Evolutionary conservation across 768 basidiomycete genomes (phyloP), one percentile per base, ranked within the genome.

Genomic region (Russula foetens): DNA sequence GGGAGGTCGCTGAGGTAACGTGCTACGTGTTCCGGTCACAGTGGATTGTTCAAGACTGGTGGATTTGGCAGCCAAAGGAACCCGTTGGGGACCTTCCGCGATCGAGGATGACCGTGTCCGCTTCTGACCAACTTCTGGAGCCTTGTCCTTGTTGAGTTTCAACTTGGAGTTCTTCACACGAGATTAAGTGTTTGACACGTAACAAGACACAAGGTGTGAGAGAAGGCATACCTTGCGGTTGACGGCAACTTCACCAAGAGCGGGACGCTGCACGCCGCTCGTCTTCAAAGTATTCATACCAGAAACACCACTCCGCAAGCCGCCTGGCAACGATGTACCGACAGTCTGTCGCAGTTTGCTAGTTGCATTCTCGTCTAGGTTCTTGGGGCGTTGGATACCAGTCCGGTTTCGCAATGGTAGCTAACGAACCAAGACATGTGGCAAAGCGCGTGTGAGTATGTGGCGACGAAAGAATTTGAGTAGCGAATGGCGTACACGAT

Each of bases 181-280:
- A 24, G 58, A 57, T 9, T 63, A 49, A 57, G 50, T 23, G 38
- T 53, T 31, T 38, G 54, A 23, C 35, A 54, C 39, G 5, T 26
- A 28, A 58, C 52, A 38, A 28, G 63, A 61, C n/a, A n/a, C 35
- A 51, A 50, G 29, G 14, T 21, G 35, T 6, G 8, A 24, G 26
- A 41, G 24, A 6, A 47, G 21, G 50, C 57, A 70, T 69, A 87
- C 88, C 76, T 87, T 90, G 71, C 84, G 82, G 72, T 90, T 90
- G 53, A 90, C 82, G 58, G 86, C 84, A 62, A 94, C 91, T 74
- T 93, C 92, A 60, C 84, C 83, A 52, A 95, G 79, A 43, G 85
- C 90, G 33, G 86, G 79, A 65, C 92, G 81, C 70, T 84, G 83
- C 50, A 66, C 63, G 23, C 77, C 74, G 45, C 75, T 78, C 35